Evolutionary conservation across 2,329 filamentous ascomycete species (phyloP).

Genomic region (Lachnum nothofagi): DNA sequence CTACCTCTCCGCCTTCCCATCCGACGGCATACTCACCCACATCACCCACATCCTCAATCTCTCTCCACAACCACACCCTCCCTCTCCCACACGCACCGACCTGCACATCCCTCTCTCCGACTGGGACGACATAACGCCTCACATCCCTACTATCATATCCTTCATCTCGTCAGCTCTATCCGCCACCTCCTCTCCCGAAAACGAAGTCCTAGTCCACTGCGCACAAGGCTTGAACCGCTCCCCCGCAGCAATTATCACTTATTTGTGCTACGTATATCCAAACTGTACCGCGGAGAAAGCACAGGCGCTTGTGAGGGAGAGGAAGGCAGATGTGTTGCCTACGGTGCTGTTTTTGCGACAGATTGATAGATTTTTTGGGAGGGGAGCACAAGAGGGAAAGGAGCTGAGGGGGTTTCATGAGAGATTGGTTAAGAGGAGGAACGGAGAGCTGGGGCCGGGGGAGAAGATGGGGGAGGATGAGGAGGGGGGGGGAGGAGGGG

Average conservation of each 20-base stretch:
- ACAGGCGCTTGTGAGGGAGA: background rate
- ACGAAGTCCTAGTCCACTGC: constrained; percentile 8
- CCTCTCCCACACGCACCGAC: background rate
- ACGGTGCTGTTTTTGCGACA: background rate
- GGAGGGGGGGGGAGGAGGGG: background rate
- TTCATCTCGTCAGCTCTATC: background rate
- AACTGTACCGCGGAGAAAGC: too few relatives aligned
- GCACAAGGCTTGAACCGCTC: constrained; percentile 5
- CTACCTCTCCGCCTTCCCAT: background rate
- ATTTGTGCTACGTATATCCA: constrained; percentile 5
- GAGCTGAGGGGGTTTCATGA: background rate
- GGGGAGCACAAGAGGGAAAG: background rate
- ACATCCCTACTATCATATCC: background rate
- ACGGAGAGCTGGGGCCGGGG: background rate
- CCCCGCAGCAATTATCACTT: constrained; percentile 4
- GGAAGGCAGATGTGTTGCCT: constrained; percentile 2
- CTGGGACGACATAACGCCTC: background rate
- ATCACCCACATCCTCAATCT: background rate
- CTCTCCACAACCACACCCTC: background rate
- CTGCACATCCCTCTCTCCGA: background rate
- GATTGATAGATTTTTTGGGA: constrained; percentile 8
- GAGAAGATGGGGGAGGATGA: background rate
- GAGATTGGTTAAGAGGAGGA: constrained; percentile 1
- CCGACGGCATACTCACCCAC: background rate
- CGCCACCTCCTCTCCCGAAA: background rate